A percentile compares a stretch with the other conserved stretches of the same genome.
phyloP scores from a whole-genome alignment of 352 stramenopile species.

The Elongisporangium prolatum region DNA sequence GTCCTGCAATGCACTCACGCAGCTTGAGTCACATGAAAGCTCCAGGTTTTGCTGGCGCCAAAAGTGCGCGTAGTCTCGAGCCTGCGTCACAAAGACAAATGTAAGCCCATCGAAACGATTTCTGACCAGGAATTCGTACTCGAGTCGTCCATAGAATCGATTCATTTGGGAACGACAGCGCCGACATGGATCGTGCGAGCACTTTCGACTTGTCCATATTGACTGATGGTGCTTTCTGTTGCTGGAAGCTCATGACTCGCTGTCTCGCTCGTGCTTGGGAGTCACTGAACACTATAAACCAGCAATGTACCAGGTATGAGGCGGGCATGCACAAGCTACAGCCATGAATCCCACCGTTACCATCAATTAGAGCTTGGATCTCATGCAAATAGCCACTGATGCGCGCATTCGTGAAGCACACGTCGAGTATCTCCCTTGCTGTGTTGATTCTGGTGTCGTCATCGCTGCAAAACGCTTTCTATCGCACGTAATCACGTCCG shows the following conservation, averaged over 20 bases:
- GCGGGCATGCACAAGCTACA: too few relatives aligned
- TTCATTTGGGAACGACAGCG: conserved; percentile 4
- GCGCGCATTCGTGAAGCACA: conserved; percentile 54
- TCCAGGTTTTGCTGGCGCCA: conserved; percentile 35
- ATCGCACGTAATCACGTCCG: neutral
- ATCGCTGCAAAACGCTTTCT: conserved; percentile 41
- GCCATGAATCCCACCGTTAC: too few relatives aligned
- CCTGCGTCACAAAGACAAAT: conserved; percentile 13
- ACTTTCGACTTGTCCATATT: conserved; percentile 6
- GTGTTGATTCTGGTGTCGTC: conserved; percentile 33
- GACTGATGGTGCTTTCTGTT: neutral
- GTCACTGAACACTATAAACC: neutral
- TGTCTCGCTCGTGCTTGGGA: conserved; percentile 1
- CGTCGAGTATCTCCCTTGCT: conserved; percentile 38
- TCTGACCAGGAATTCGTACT: too few relatives aligned
- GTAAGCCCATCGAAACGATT: too few relatives aligned
- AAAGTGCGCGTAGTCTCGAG: conserved; percentile 30
- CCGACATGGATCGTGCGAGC: conserved; percentile 7
- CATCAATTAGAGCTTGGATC: conserved; percentile 39
- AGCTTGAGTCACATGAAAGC: conserved; percentile 22
- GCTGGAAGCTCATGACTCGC: neutral
- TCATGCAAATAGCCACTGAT: conserved; percentile 54
- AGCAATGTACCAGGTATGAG: too few relatives aligned
- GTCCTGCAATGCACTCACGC: conserved; percentile 20
- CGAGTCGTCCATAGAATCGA: conserved; percentile 11